These are phyloP conservation scores for Solanum corneliomulleri DNA, from an alignment of 257 asterid species.

Conservation along the genomic window DNA sequence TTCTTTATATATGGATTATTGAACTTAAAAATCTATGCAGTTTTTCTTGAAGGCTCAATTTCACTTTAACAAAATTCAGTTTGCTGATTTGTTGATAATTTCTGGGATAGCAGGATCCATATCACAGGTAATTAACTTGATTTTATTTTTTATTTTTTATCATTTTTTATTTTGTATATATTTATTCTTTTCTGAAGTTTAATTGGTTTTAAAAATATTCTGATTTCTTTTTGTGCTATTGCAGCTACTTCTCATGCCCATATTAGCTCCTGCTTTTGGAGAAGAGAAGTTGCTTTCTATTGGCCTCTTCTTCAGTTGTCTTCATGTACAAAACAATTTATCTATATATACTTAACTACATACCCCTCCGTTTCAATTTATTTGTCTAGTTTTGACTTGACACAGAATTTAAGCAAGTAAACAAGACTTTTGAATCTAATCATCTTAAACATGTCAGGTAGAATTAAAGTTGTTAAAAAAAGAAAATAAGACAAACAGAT, in stretches of 20 bases:
- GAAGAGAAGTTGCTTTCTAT: conserved; percentile 71
- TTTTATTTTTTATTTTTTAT: neutral
- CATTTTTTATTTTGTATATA: neutral
- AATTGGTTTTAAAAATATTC: neutral
- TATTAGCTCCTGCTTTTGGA: conserved; percentile 57
- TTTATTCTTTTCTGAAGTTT: neutral
- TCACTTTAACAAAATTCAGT: conserved; percentile 81
- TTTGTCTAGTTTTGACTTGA: neutral
- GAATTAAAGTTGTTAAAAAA: neutral
- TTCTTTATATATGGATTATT: neutral
- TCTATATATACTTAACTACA: neutral
- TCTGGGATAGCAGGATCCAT: conserved; percentile 64
- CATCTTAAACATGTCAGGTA: neutral
- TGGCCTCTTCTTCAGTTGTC: conserved; percentile 58
- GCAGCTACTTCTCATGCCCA: conserved; percentile 80
- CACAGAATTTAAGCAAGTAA: neutral
- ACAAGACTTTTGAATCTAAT: neutral
- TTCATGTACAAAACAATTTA: conserved; percentile 32
- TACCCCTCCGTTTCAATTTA: neutral
- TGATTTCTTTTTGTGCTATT: conserved; percentile 1
- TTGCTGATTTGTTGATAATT: conserved; percentile 82
- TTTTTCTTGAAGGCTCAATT: conserved; percentile 79
- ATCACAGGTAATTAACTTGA: conserved; percentile 48
- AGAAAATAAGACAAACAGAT: neutral
- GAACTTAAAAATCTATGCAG: conserved; percentile 23